Evolutionary conservation across 352 stramenopile species (phyloP).

Genomic region (Phytophthora kernoviae): DNA sequence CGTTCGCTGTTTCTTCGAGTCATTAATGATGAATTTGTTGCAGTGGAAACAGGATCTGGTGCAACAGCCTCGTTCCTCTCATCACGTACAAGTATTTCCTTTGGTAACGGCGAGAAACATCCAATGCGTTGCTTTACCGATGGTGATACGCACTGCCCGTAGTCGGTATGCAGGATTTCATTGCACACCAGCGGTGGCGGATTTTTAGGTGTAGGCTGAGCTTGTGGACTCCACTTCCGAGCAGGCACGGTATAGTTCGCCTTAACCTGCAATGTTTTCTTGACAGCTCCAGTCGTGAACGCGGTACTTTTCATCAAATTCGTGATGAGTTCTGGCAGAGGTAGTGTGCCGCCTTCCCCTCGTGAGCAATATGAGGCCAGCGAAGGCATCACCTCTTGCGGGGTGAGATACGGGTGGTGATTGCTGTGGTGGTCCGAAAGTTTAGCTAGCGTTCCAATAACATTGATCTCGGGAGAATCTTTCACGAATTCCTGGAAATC

Average conservation of each 20-base stretch:
- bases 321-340: slow-evolving; percentile 50
- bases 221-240: slow-evolving; percentile 63
- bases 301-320: slow-evolving; percentile 62
- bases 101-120: slow-evolving; percentile 41
- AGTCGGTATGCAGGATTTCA: slow-evolving; percentile 65
- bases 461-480: slow-evolving; percentile 57
- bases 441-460: slow-evolving; percentile 72
- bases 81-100: slow-evolving; percentile 57
- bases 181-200: slow-evolving; percentile 58
- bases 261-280: slow-evolving; percentile 74
- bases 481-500: slow-evolving; percentile 58
- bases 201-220: slow-evolving; percentile 46
- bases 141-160: slow-evolving; percentile 49
- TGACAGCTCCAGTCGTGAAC: slow-evolving; percentile 44
- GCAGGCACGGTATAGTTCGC: slow-evolving; percentile 63
- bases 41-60: neutral
- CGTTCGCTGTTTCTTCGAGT: slow-evolving; percentile 20
- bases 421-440: slow-evolving; percentile 54
- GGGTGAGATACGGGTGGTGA: slow-evolving; percentile 5
- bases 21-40: slow-evolving; percentile 11
- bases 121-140: slow-evolving; percentile 60
- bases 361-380: slow-evolving; percentile 50
- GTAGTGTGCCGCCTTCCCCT: slow-evolving; percentile 37
- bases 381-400: slow-evolving; percentile 14
- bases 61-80: slow-evolving; percentile 32